Percentiles rank a stretch among this genome's conserved stretches.
Evolutionary conservation across 2,329 filamentous ascomycete species (phyloP).

Genomic region (Arthrobotrys pseudoclavata): DNA sequence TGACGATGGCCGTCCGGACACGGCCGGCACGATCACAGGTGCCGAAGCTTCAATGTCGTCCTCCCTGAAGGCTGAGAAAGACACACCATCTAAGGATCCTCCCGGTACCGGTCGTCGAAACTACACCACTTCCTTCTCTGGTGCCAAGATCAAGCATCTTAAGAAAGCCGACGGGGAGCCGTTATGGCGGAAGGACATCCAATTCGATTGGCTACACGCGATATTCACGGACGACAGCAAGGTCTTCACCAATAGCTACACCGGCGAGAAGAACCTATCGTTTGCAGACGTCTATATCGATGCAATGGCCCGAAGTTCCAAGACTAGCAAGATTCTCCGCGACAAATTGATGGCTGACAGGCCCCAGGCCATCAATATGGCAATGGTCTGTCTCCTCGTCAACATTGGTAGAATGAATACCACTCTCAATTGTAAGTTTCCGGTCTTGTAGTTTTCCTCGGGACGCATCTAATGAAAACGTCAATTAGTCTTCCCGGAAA

Average conservation of each 20-base stretch:
- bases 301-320: slow-evolving; percentile 97
- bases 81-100: slow-evolving; percentile 54
- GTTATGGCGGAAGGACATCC: slow-evolving; percentile 87
- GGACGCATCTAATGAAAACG: slow-evolving; percentile 40
- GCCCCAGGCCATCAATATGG: slow-evolving; percentile 95
- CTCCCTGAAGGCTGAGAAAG: slow-evolving; percentile 24
- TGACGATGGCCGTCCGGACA: slow-evolving; percentile 28
- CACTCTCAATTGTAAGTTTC: slow-evolving; percentile 86
- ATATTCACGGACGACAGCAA: slow-evolving; percentile 80
- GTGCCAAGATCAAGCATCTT: slow-evolving; percentile 80
- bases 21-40: slow-evolving; percentile 25
- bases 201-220: slow-evolving; percentile 84
- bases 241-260: slow-evolving; percentile 94
- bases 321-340: slow-evolving; percentile 97
- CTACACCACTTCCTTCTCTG: slow-evolving; percentile 58
- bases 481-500: slow-evolving; percentile 90
- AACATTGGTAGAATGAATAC: slow-evolving; percentile 99
- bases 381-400: slow-evolving; percentile 97
- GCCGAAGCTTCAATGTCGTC: slow-evolving; percentile 30
- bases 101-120: slow-evolving; percentile 50
- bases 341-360: slow-evolving; percentile 95
- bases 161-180: slow-evolving; percentile 92
- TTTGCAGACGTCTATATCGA: slow-evolving; percentile 99
- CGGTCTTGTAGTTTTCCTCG: background rate
- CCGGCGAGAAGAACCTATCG: slow-evolving; percentile 78